Conservation (phyloP, 106 monocot species). For the Dioscorea dumetorum region DNA sequence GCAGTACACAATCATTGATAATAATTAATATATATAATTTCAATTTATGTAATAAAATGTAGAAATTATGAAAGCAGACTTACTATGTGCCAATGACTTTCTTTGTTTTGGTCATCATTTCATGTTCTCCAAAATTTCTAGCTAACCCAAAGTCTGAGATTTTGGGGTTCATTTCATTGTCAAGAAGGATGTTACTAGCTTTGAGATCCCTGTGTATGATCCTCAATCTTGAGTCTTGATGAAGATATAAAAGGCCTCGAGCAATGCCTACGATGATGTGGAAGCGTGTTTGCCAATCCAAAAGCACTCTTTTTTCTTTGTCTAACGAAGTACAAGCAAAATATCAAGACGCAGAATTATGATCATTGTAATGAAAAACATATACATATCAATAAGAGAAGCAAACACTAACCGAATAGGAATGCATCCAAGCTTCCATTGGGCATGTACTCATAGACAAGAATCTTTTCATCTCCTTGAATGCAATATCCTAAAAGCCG, state of each 20-base stretch:
- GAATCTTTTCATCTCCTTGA: conserved; percentile 21
- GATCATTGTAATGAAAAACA: too few relatives aligned
- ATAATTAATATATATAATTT: not conserved
- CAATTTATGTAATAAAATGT: not conserved
- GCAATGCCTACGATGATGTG: conserved; percentile 21
- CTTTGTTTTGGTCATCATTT: conserved; percentile 7
- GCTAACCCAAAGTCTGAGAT: conserved; percentile 30
- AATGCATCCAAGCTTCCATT: conserved; percentile 29
- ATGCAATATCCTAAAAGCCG: conserved; percentile 30
- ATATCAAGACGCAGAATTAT: too few relatives aligned
- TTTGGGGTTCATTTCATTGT: conserved; percentile 25
- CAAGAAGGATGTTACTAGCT: conserved; percentile 18
- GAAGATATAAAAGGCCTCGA: conserved; percentile 25
- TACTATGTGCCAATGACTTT: conserved; percentile 21
- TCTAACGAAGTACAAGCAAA: too few relatives aligned
- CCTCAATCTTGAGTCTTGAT: conserved; percentile 13
- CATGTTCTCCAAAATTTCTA: conserved; percentile 10
- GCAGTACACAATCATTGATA: not conserved
- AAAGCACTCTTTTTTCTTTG: not conserved
- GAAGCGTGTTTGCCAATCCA: conserved; percentile 13
- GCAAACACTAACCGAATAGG: conserved; percentile 16
- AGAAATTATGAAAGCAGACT: not conserved
- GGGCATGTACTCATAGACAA: conserved; percentile 26
- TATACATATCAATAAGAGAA: not conserved
- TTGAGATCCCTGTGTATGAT: not conserved